Evolutionary conservation across 345 rosid species (phyloP).

Genomic region (Brassica rapa): DNA sequence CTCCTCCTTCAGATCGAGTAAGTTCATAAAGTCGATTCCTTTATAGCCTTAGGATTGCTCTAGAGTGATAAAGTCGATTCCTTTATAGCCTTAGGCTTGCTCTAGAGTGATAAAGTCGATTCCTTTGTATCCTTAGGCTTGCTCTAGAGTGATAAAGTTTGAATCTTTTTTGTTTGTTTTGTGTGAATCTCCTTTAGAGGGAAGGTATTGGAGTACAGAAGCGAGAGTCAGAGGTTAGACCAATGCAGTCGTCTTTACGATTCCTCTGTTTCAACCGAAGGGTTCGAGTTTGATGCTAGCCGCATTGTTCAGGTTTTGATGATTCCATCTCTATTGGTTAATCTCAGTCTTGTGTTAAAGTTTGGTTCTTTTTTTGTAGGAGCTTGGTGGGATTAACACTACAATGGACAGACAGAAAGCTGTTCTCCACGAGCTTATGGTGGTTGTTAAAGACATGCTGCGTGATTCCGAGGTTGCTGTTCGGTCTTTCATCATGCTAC

Average conservation of each 20-base stretch:
- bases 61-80: background rate
- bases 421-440: slow-evolving; percentile 74
- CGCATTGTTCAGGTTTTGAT: slow-evolving; percentile 74
- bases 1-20: slow-evolving; percentile 84
- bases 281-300: slow-evolving; percentile 88
- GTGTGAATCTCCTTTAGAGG: slow-evolving; percentile 53
- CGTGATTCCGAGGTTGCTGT: slow-evolving; percentile 85
- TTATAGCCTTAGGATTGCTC: slow-evolving; percentile 14
- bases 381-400: slow-evolving; percentile 87
- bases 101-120: background rate
- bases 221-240: slow-evolving; percentile 90
- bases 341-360: background rate
- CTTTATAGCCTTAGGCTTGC: slow-evolving; percentile 16
- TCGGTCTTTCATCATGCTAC: slow-evolving; percentile 80
- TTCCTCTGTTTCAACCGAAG: slow-evolving; percentile 85
- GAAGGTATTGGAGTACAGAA: slow-evolving; percentile 74
- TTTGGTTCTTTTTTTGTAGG: slow-evolving; percentile 45
- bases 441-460: slow-evolving; percentile 77
- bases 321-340: background rate
- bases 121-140: slow-evolving; percentile 5
- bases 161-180: slow-evolving; percentile 15
- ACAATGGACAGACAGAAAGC: slow-evolving; percentile 85
- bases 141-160: background rate
- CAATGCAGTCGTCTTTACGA: slow-evolving; percentile 92
- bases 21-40: slow-evolving; percentile 21